phyloP scores from a whole-genome alignment of 2,329 filamentous ascomycete species.

The Arthrobotrys sphaeroides region DNA sequence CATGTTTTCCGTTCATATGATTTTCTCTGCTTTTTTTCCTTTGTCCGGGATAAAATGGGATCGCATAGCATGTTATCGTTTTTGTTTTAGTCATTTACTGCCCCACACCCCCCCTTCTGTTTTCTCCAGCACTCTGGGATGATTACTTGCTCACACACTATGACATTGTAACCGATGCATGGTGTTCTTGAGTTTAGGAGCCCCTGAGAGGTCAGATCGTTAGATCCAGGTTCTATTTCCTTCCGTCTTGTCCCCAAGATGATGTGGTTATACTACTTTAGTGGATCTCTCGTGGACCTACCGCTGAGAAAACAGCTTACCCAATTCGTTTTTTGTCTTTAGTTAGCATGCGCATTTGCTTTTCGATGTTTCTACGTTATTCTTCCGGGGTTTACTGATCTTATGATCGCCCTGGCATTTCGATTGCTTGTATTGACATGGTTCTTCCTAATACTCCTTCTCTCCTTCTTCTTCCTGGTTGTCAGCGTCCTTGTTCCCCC shows the following conservation, averaged over 20 bases:
- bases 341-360: not conserved
- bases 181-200: not conserved
- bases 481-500: not conserved
- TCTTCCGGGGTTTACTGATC: not conserved
- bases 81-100: conserved; percentile 1
- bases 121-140: conserved; percentile 3
- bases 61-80: conserved; percentile 8
- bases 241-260: not conserved
- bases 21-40: not conserved
- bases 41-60: conserved; percentile 1
- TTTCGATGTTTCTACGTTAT: not conserved
- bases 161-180: not conserved
- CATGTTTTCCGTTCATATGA: not conserved
- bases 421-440: not conserved
- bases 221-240: not conserved
- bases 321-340: not conserved
- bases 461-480: not conserved
- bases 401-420: not conserved
- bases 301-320: conserved; percentile 8
- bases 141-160: not conserved
- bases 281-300: not conserved
- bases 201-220: not conserved
- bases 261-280: not conserved
- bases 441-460: not conserved
- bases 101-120: not conserved